Base-by-base conservation (phyloP, 768 basidiomycete genomes). In the Lentinula lateritia region DNA sequence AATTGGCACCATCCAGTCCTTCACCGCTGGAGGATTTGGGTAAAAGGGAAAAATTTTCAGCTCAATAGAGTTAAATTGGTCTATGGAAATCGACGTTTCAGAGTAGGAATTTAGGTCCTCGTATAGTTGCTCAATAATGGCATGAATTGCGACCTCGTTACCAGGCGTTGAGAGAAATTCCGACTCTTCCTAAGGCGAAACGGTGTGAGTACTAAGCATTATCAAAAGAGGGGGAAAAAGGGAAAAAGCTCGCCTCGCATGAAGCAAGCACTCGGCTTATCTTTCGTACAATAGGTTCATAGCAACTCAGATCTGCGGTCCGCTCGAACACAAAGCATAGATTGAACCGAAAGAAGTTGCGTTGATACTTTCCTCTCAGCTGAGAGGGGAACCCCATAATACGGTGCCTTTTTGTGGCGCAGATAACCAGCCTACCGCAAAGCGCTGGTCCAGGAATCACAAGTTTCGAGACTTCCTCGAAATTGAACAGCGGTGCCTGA, bases 91-190 rank as follows among this genome's bases (percentile, higher is more conserved):
- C 2, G 92, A 93, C 1, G 96, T 95, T 75, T 98, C 96, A 0
- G 93, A 94, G 74, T 96, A 98, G 7, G 94, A 95, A 73, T 98
- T 98, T 66, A 99, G 76, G 67, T 99, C 97, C 69, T 98, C 95
- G 66, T 95, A 98, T 1, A 99, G 80, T 69, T 98, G 95, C 73
- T 99, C 96, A 20, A 98, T 83, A 56, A 98, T 92, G 15, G 89
- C 83, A 69, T 89, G 83, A 36, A 94, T 83, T 3, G 85, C 81
- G 41, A 82, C 76, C 1, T 87, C 87, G 3, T 86, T 88, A 48
- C 80, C 73, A 0, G 88, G 78, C 8, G 85, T 86, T 0, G 95
- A 96, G 38, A 99, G 79, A 70, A 96, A 97, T 15, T 78, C 80
- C 0, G 93, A 93, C 73, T 98, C 95, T 80, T 94, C 85, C 92